Evolutionary conservation across 495 filamentous ascomycete genomes (phyloP).

Genomic region (Umbilicaria muhlenbergii): DNA sequence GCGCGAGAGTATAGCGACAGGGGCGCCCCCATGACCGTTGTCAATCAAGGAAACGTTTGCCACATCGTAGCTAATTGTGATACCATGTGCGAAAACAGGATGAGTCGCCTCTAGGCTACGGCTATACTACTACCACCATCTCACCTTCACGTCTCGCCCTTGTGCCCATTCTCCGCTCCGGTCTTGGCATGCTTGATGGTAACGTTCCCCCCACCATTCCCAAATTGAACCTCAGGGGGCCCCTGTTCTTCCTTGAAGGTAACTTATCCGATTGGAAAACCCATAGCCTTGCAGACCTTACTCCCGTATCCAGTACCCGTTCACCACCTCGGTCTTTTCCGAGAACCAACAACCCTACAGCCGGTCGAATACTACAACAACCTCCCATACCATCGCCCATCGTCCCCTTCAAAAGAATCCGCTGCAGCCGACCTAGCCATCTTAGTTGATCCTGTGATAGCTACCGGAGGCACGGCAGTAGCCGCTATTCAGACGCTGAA

Average conservation of each 20-base stretch:
- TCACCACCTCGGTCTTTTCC: slow-evolving; percentile 87
- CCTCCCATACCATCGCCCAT: slow-evolving; percentile 55
- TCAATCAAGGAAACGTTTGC: too few relatives aligned
- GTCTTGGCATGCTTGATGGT: slow-evolving; percentile 80
- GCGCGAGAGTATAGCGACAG: too few relatives aligned
- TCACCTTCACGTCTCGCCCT: slow-evolving; percentile 53
- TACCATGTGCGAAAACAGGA: slow-evolving; percentile 29
- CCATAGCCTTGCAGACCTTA: slow-evolving; percentile 58
- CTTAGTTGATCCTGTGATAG: slow-evolving; percentile 83
- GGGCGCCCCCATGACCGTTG: too few relatives aligned
- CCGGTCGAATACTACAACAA: slow-evolving; percentile 99
- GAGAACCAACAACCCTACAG: slow-evolving; percentile 66
- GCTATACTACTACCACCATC: slow-evolving; percentile 46
- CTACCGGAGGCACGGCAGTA: slow-evolving; percentile 76
- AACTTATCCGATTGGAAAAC: background rate
- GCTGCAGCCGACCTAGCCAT: slow-evolving; percentile 51
- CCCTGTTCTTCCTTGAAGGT: background rate
- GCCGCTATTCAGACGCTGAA: slow-evolving; percentile 78
- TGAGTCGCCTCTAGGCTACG: slow-evolving; percentile 55
- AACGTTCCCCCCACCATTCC: slow-evolving; percentile 4
- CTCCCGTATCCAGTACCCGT: slow-evolving; percentile 70
- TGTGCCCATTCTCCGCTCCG: slow-evolving; percentile 85
- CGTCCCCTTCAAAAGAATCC: slow-evolving; percentile 21
- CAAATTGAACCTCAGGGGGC: background rate
- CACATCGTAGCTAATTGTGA: too few relatives aligned